These are phyloP conservation scores for Hypoxylon sp. DNA, from an alignment of 2,329 filamentous ascomycete genomes.

Conservation along the genomic window DNA sequence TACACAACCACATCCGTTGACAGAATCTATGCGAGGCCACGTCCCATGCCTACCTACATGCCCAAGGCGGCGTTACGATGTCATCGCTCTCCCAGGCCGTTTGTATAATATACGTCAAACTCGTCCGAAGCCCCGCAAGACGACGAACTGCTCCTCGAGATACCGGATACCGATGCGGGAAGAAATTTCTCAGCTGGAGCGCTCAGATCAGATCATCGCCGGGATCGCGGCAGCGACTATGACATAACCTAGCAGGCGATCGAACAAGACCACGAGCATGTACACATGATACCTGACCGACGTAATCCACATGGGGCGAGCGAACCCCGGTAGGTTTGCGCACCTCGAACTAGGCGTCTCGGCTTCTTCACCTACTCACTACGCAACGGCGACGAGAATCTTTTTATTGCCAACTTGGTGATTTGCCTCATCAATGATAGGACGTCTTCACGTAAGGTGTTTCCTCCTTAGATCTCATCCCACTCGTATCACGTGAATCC, in stretches of 20 bases:
- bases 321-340: neutral
- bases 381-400: neutral
- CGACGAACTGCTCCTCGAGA: neutral
- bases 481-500: neutral
- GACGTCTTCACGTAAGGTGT: neutral
- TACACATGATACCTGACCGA: neutral
- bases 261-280: slow-evolving; percentile 1
- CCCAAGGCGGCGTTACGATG: neutral
- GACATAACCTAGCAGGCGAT: slow-evolving; percentile 19
- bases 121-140: neutral
- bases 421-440: neutral
- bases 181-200: slow-evolving; percentile 3
- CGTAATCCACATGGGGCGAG: slow-evolving; percentile 1
- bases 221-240: slow-evolving; percentile 13
- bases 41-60: neutral
- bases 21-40: neutral
- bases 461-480: neutral
- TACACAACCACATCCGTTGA: neutral
- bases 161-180: neutral
- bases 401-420: neutral
- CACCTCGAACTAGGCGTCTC: neutral
- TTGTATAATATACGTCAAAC: neutral
- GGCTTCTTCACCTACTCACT: neutral
- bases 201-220: slow-evolving; percentile 26
- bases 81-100: neutral